Conservation (phyloP, 1,284 basidiomycete genomes). For the Thecaphora thlaspeos region DNA sequence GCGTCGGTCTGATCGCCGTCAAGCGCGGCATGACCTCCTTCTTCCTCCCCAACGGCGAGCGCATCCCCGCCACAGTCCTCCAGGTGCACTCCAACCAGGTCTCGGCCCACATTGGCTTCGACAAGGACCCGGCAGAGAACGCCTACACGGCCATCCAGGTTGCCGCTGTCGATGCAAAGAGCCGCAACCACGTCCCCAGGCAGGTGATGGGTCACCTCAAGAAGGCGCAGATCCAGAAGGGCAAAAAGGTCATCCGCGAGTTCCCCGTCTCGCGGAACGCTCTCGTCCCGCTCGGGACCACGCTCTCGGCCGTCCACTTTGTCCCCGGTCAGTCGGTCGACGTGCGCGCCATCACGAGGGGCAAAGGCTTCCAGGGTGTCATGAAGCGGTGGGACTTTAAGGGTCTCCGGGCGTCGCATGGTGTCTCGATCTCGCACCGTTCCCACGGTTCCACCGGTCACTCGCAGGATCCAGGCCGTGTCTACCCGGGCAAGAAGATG, state of each 20-base stretch:
- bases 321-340: conserved; percentile 97
- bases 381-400: conserved; percentile 97
- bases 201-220: conserved; percentile 86
- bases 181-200: conserved; percentile 67
- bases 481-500: conserved; percentile 98
- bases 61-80: conserved; percentile 87
- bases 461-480: conserved; percentile 82
- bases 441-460: conserved; percentile 89
- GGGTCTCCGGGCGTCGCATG: conserved; percentile 89
- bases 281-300: conserved; percentile 83
- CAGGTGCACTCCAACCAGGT: conserved; percentile 67
- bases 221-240: conserved; percentile 71
- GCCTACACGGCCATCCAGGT: conserved; percentile 58
- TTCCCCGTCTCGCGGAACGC: conserved; percentile 87
- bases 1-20: conserved; percentile 82
- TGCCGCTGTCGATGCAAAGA: conserved; percentile 62
- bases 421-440: conserved; percentile 93
- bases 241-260: conserved; percentile 84
- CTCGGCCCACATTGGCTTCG: conserved; percentile 37
- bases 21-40: conserved; percentile 95
- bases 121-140: conserved; percentile 8
- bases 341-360: conserved; percentile 86
- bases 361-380: conserved; percentile 93
- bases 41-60: conserved; percentile 84
- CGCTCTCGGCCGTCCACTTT: conserved; percentile 87